Conservation (phyloP, 495 filamentous ascomycete species). For the Trichoderma erinaceum region DNA sequence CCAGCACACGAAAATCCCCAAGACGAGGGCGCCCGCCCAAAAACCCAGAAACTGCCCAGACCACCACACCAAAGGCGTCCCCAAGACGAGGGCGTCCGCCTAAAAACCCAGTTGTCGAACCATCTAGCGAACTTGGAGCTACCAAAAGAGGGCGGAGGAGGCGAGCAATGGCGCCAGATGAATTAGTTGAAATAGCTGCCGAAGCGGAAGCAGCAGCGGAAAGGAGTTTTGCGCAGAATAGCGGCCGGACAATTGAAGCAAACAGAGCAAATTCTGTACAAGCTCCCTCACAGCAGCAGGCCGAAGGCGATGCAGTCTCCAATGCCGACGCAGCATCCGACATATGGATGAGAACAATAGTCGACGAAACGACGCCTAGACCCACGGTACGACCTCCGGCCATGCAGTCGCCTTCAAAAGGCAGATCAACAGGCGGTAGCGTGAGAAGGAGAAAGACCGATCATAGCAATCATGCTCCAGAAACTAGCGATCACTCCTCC, state of each 20-base stretch:
- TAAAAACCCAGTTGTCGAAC: background rate
- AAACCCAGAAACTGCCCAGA: background rate
- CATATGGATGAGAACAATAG: constrained; percentile 31
- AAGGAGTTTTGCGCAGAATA: background rate
- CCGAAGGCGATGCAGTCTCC: background rate
- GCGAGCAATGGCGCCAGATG: constrained; percentile 19
- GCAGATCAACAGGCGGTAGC: background rate
- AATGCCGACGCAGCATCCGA: constrained; percentile 24
- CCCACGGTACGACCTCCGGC: constrained; percentile 13
- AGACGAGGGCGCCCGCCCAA: constrained; percentile 18
- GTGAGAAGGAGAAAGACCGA: background rate
- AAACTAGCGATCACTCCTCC: constrained; percentile 2
- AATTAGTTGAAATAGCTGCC: constrained; percentile 18
- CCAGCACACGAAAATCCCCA: constrained; percentile 19
- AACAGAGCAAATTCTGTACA: background rate
- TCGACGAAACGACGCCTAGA: constrained; percentile 24
- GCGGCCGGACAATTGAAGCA: background rate
- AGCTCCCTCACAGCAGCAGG: background rate
- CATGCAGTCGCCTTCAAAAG: constrained; percentile 18
- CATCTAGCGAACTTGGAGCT: constrained; percentile 14
- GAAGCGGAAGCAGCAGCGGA: constrained; percentile 14
- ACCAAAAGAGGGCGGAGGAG: constrained; percentile 29
- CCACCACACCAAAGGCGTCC: background rate
- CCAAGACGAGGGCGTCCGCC: constrained; percentile 11
- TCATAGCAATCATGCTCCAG: background rate